These are phyloP conservation scores for Chlorella ohadii DNA, from an alignment of 139 green algal species.

Conservation along the genomic window DNA sequence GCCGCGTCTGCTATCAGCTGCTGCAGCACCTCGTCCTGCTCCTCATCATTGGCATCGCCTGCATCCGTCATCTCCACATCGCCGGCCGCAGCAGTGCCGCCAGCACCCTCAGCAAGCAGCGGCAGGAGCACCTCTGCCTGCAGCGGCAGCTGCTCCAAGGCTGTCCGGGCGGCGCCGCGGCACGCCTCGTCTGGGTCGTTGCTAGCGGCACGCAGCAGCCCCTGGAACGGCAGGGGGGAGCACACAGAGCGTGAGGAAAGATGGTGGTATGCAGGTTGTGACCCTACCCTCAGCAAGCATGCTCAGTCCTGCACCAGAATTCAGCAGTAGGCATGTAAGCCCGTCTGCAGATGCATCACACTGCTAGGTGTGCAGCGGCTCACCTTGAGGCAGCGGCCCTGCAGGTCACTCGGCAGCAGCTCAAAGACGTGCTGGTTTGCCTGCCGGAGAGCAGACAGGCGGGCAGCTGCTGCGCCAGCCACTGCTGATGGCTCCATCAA, in stretches of 20 bases:
- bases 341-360: background rate
- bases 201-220: constrained; percentile 38
- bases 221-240: background rate
- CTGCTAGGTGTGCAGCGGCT: background rate
- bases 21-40: constrained; percentile 8
- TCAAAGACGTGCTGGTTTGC: background rate
- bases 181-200: constrained; percentile 47
- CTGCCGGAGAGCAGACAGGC: constrained; percentile 18
- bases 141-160: constrained; percentile 49
- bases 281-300: too few species aligned
- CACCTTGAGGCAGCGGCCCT: constrained; percentile 16
- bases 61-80: background rate
- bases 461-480: background rate
- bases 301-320: background rate
- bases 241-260: background rate
- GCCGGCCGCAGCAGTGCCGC: background rate
- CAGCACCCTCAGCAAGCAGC: constrained; percentile 6
- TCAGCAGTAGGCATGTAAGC: too few species aligned
- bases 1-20: background rate
- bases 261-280: background rate
- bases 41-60: background rate
- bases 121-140: constrained; percentile 39
- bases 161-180: constrained; percentile 42
- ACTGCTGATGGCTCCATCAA: background rate
- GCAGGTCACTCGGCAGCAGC: constrained; percentile 3